A percentile compares a stretch with the other conserved stretches of the same genome.
phyloP scores from a whole-genome alignment of 768 basidiomycete genomes.

The Russula compacta region DNA sequence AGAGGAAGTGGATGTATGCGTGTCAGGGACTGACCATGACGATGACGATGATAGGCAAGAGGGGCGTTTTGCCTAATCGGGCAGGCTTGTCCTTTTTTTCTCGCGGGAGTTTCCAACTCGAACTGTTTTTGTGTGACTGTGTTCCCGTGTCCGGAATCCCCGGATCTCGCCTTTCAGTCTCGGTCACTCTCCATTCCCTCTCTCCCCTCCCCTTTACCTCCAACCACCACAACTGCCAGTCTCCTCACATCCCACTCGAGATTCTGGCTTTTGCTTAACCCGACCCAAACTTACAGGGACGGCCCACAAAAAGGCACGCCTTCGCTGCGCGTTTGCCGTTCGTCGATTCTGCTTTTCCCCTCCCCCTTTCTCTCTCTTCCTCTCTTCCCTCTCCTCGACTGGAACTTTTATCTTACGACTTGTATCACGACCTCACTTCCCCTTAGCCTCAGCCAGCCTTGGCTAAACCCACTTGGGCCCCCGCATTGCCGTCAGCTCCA shows the following conservation, averaged over 20 bases:
- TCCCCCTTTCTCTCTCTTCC: constrained; percentile 25
- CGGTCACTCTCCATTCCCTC: constrained; percentile 12
- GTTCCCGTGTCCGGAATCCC: constrained; percentile 19
- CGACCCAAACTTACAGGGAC: constrained; percentile 14
- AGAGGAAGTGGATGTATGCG: not conserved
- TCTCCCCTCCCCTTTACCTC: constrained; percentile 22
- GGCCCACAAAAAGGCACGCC: constrained; percentile 72
- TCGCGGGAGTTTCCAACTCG: constrained; percentile 9
- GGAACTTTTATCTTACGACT: constrained; percentile 47
- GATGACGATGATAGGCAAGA: not conserved
- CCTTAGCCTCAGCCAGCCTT: constrained; percentile 27
- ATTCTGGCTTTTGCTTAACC: constrained; percentile 8
- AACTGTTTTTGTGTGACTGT: constrained; percentile 4
- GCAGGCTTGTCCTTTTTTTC: constrained; percentile 5
- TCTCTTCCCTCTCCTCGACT: constrained; percentile 24
- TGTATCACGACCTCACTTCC: constrained; percentile 54
- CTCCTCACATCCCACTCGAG: not conserved
- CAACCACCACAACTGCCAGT: constrained; percentile 24
- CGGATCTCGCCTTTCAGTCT: constrained; percentile 19
- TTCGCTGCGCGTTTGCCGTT: constrained; percentile 85
- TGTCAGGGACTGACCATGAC: constrained; percentile 5
- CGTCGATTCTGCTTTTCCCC: constrained; percentile 22
- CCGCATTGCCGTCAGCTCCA: constrained; percentile 28
- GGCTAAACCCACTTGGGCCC: constrained; percentile 33
- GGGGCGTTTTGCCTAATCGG: not conserved